These are phyloP conservation scores for Globisporangium yorkense DNA, from an alignment of 352 stramenopile species.

Conservation along the genomic window DNA sequence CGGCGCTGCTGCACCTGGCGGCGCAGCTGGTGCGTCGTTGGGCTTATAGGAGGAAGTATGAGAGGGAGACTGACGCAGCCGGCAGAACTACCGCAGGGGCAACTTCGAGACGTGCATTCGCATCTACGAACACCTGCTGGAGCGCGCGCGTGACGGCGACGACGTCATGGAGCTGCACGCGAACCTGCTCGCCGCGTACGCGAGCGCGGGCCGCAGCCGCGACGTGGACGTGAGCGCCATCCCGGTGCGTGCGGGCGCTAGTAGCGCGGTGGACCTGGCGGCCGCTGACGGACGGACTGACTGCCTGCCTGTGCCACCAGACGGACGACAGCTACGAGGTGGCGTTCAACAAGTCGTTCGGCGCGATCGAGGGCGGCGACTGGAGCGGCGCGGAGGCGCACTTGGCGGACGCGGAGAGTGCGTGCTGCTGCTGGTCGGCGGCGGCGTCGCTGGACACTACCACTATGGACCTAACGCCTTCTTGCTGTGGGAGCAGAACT, in stretches of 20 bases:
- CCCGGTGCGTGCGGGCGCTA: slow-evolving; percentile 20
- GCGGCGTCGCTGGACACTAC: not conserved
- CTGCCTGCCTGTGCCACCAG: slow-evolving; percentile 13
- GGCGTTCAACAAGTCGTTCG: slow-evolving; percentile 82
- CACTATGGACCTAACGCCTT: not conserved
- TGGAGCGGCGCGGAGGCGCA: slow-evolving; percentile 39
- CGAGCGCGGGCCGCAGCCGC: slow-evolving; percentile 41
- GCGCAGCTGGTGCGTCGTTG: slow-evolving; percentile 48
- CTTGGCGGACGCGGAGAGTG: slow-evolving; percentile 58
- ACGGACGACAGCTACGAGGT: slow-evolving; percentile 75
- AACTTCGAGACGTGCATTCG: slow-evolving; percentile 59
- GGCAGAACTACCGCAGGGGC: slow-evolving; percentile 60
- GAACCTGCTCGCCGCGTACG: slow-evolving; percentile 72
- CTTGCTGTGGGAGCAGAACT: slow-evolving; percentile 29
- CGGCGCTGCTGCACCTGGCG: slow-evolving; percentile 55
- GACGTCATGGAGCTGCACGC: slow-evolving; percentile 74
- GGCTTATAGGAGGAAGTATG: not conserved
- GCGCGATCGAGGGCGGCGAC: slow-evolving; percentile 61
- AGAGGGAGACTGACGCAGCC: not conserved
- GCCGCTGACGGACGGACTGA: not conserved
- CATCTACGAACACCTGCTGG: slow-evolving; percentile 72
- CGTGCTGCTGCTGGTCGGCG: slow-evolving; percentile 3
- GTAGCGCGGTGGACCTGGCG: too few species aligned
- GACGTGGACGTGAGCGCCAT: slow-evolving; percentile 53
- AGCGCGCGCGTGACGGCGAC: slow-evolving; percentile 38